Base-by-base conservation (phyloP, 164 flowering plant genomes). In the Dillenia suffruticosa region DNA sequence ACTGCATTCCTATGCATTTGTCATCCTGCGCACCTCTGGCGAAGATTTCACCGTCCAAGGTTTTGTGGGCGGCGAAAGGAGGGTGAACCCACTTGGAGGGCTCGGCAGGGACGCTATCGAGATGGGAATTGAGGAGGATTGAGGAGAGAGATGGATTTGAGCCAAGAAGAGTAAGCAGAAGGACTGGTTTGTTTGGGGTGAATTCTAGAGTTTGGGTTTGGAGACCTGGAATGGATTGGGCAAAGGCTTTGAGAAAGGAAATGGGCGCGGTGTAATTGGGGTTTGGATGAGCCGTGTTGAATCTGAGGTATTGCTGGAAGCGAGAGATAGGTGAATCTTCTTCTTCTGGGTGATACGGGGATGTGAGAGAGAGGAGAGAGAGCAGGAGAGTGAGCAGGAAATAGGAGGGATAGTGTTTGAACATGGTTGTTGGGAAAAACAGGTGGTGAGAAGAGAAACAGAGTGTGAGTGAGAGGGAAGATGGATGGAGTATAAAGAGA, bases 1-100 rank as follows among this genome's bases (percentile, higher is more conserved):
- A 80, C 46, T 74, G 79, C 55, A 91, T 80, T 5, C 72, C 89
- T 46, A 91, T 85, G 73, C 93, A 89, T 54, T 94, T 91, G 64
- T 91, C 96, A 57, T 94, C 97, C 60, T 94, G 99, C 17, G 99
- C 79, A 1, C 99, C 96, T 14, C 99, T 83, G 47, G 93, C 96
- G 70, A 63, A 89, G 71, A 94, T 94, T 11, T 65, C 68, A 8
- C 99, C 96, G 49, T 78, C 79, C 44, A 73, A 15, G 19, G 83
- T 43, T 8, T 62, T 70, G 65, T 66, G 56, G 63, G 96, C 96
- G 44, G 86, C 63, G 79, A 91, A 91, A 43, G 99, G 99, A 5
- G 88, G 85, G 76, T 91, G 79, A 62, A 44, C 1, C 97, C 99
- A 94, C 58, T 87, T 84, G 54, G 75, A 59, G 51, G 88, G 82